Conservation (phyloP, 2,329 filamentous ascomycete genomes). For the Colletotrichum brevisporum region DNA sequence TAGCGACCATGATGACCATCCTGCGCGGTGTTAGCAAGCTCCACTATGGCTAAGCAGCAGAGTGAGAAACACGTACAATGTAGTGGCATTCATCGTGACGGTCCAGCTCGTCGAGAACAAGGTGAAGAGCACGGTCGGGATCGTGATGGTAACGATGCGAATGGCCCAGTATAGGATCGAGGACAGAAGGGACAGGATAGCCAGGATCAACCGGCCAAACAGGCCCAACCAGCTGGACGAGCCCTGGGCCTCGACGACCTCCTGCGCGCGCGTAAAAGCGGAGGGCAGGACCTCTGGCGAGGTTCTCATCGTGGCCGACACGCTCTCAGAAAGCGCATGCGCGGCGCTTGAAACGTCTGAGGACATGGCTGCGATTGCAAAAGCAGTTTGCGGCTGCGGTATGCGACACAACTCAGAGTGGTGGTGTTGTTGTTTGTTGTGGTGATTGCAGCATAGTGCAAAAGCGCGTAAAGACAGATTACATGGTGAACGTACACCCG, state of each 20-base stretch:
- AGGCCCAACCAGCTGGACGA: conserved; percentile 71
- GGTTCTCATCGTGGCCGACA: conserved; percentile 50
- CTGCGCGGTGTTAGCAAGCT: conserved; percentile 55
- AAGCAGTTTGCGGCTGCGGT: conserved; percentile 9
- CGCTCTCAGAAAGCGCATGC: conserved; percentile 51
- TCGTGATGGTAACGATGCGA: conserved; percentile 87
- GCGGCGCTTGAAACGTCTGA: conserved; percentile 57
- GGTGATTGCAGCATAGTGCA: conserved; percentile 40
- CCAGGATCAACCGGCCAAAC: conserved; percentile 68
- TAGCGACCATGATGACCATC: conserved; percentile 80
- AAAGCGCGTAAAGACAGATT: conserved; percentile 33
- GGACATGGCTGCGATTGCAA: conserved; percentile 53
- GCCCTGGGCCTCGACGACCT: conserved; percentile 54
- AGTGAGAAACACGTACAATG: conserved; percentile 73
- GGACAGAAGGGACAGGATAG: conserved; percentile 68
- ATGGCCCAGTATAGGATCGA: conserved; percentile 82
- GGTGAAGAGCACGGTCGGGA: conserved; percentile 91
- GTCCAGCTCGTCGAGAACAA: conserved; percentile 94
- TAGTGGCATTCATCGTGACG: conserved; percentile 98
- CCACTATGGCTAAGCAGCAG: conserved; percentile 3
- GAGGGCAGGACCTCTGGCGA: conserved; percentile 52
- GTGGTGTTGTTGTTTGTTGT: conserved; percentile 7
- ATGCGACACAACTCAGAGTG: conserved; percentile 2
- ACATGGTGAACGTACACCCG: conserved; percentile 35
- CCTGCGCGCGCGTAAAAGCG: conserved; percentile 54